A percentile compares a stretch with the other conserved stretches of the same genome.
Conservation (phyloP, 495 filamentous ascomycete genomes). For the Penicillium chermesinum region DNA sequence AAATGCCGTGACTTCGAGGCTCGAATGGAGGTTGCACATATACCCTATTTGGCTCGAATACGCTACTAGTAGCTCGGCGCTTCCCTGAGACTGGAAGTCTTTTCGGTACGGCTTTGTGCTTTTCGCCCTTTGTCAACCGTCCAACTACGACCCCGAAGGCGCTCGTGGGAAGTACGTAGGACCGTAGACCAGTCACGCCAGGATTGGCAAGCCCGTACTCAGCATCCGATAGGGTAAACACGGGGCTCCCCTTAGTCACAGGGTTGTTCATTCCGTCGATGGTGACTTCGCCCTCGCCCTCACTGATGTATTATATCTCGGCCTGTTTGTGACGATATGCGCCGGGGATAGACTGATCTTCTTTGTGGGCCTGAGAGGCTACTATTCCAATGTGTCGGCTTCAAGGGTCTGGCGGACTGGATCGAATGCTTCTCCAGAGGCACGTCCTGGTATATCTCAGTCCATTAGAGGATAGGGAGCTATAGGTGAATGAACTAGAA, state of each 20-base stretch:
- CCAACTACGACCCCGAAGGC: slow-evolving; percentile 33
- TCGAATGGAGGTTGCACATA: too few species aligned
- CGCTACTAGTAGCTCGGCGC: too few species aligned
- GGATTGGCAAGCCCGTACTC: slow-evolving; percentile 34
- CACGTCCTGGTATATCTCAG: too few species aligned
- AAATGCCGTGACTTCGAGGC: too few species aligned
- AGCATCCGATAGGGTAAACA: slow-evolving; percentile 34
- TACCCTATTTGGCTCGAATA: too few species aligned
- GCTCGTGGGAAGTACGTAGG: slow-evolving; percentile 34
- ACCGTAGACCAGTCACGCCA: slow-evolving; percentile 19
- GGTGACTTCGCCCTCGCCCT: slow-evolving; percentile 23
- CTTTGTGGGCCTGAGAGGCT: slow-evolving; percentile 17
- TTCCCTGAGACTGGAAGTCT: too few species aligned
- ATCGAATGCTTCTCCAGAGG: too few species aligned
- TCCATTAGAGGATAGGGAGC: too few species aligned
- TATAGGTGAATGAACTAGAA: too few species aligned
- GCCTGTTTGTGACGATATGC: slow-evolving; percentile 31
- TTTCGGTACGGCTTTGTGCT: slow-evolving; percentile 11
- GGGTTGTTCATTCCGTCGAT: slow-evolving; percentile 22
- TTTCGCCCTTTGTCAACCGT: slow-evolving; percentile 16
- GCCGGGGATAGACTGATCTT: slow-evolving; percentile 27
- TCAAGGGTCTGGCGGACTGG: too few species aligned
- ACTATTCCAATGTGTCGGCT: slow-evolving; percentile 35
- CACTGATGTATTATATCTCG: slow-evolving; percentile 35
- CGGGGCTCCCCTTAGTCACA: slow-evolving; percentile 19